Conservation (phyloP, 2,329 filamentous ascomycete genomes). For the Pseudocercospora ulei region DNA sequence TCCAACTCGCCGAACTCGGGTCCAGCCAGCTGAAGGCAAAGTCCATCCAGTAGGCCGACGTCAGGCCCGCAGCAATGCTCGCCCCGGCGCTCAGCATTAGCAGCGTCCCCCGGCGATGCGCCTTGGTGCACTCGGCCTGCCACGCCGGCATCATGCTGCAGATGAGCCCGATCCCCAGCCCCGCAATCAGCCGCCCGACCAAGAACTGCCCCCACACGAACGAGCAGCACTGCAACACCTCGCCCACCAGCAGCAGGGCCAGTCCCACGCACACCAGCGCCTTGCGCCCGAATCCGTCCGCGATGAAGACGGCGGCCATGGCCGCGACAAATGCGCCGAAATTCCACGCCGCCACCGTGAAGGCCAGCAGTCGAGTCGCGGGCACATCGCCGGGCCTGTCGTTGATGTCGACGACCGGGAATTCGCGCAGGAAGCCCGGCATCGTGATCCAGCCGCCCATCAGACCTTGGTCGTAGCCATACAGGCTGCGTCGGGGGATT, state of each 20-base stretch:
- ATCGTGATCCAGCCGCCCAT: conserved; percentile 54
- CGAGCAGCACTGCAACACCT: conserved; percentile 49
- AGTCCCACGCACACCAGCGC: conserved; percentile 51
- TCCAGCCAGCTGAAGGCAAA: conserved; percentile 30
- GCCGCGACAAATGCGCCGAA: conserved; percentile 42
- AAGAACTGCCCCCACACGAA: conserved; percentile 42
- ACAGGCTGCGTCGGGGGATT: conserved; percentile 9
- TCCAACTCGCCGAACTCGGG: conserved; percentile 30
- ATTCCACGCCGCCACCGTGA: conserved; percentile 37
- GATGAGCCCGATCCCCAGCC: conserved; percentile 40
- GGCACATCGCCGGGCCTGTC: conserved; percentile 31
- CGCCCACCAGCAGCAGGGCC: conserved; percentile 49
- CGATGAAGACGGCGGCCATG: conserved; percentile 40
- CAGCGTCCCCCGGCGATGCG: conserved; percentile 40
- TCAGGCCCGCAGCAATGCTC: conserved; percentile 40
- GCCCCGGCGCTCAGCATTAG: conserved; percentile 44
- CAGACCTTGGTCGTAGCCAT: conserved; percentile 23
- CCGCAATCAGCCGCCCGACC: conserved; percentile 45
- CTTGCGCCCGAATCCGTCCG: conserved; percentile 50
- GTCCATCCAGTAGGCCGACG: conserved; percentile 38
- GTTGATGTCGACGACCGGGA: conserved; percentile 38
- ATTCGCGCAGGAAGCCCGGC: conserved; percentile 46
- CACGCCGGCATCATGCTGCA: conserved; percentile 39
- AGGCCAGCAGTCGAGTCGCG: conserved; percentile 36
- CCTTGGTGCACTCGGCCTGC: conserved; percentile 43